These are phyloP conservation scores for Sporobolomyces pararoseus DNA, from an alignment of 768 basidiomycete genomes.

Conservation along the genomic window DNA sequence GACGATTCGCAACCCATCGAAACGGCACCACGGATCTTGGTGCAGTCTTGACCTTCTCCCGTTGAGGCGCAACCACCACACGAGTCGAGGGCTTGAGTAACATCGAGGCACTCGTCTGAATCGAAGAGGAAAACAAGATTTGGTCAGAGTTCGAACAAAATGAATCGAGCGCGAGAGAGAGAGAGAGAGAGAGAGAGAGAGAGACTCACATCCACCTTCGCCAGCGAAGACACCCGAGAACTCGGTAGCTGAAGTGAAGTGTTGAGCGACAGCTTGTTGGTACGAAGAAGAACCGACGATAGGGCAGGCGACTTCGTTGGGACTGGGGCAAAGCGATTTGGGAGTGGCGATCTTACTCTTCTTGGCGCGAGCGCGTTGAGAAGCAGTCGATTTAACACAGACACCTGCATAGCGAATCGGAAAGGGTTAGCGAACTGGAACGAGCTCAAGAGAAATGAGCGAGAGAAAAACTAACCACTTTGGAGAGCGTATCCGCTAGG, in stretches of 20 bases:
- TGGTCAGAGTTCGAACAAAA: not conserved
- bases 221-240: conserved; percentile 29
- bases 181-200: not conserved
- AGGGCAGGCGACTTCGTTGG: conserved; percentile 31
- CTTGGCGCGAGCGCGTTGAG: conserved; percentile 30
- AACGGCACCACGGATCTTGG: conserved; percentile 58
- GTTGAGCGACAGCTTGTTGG: conserved; percentile 28
- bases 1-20: conserved; percentile 49
- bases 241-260: conserved; percentile 25
- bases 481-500: conserved; percentile 24
- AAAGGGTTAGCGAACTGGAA: not conserved
- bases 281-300: conserved; percentile 33
- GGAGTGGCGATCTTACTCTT: conserved; percentile 14
- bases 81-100: conserved; percentile 60
- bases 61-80: conserved; percentile 71
- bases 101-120: conserved; percentile 56
- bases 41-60: conserved; percentile 68
- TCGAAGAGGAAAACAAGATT: not conserved
- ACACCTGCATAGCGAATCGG: conserved; percentile 6
- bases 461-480: not conserved
- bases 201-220: conserved; percentile 22
- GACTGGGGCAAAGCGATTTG: conserved; percentile 25
- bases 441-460: too few relatives aligned
- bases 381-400: conserved; percentile 28
- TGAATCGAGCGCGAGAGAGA: not conserved